Conservation (phyloP, 306 rosid genomes). For the Myrica gale region DNA sequence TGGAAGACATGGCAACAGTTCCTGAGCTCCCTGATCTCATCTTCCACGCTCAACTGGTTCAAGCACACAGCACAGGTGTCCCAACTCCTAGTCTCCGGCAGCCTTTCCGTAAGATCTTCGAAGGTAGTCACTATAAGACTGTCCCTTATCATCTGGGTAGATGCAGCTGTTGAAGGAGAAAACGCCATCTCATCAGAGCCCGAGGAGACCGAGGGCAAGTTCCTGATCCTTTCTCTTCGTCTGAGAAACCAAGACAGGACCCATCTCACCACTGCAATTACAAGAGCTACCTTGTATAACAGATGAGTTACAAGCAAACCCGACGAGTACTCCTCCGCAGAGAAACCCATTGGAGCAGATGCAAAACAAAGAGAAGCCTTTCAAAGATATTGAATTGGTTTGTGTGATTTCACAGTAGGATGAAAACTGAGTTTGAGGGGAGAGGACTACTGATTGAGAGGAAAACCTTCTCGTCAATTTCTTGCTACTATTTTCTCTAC, state of each 20-base stretch:
- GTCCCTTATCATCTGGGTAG: slow-evolving; percentile 40
- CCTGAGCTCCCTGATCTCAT: slow-evolving; percentile 66
- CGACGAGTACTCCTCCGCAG: slow-evolving; percentile 36
- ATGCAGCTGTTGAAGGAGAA: slow-evolving; percentile 13
- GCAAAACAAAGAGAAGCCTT: not conserved
- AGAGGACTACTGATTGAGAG: no score
- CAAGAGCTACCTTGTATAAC: slow-evolving; percentile 60
- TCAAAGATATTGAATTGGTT: no score
- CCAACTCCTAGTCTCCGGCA: slow-evolving; percentile 28
- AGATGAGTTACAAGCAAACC: slow-evolving; percentile 47
- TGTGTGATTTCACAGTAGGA: no score
- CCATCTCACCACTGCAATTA: slow-evolving; percentile 64
- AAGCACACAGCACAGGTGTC: slow-evolving; percentile 77
- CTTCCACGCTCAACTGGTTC: slow-evolving; percentile 42
- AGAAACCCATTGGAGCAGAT: slow-evolving; percentile 43
- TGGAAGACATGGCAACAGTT: slow-evolving; percentile 79
- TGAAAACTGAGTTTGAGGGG: no score
- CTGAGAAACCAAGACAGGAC: slow-evolving; percentile 43
- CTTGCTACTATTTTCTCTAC: no score
- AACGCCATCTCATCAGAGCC: not conserved
- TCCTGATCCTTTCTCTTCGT: slow-evolving; percentile 25
- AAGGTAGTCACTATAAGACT: slow-evolving; percentile 46
- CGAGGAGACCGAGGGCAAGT: not conserved
- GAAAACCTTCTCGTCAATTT: no score
- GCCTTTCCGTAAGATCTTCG: slow-evolving; percentile 45